phyloP scores from a whole-genome alignment of 208 protist species.

The Strigomonas oncopelti region DNA sequence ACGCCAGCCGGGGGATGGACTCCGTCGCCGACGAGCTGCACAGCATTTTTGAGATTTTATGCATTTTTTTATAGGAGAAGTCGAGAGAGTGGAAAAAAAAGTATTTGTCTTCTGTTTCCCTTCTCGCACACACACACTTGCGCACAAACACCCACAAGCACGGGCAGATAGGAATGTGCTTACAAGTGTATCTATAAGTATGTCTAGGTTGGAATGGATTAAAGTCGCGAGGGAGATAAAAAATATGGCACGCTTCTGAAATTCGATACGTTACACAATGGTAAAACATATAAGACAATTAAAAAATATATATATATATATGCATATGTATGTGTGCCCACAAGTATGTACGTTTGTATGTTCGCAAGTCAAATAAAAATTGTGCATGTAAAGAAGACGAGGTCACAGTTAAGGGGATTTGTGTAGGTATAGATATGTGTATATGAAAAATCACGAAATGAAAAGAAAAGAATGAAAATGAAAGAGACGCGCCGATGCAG shows the following conservation, averaged over 20 bases:
- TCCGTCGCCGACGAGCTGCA: background rate
- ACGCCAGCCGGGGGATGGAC: slow-evolving; percentile 26
- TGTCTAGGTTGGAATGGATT: too few relatives aligned
- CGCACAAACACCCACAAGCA: too few relatives aligned
- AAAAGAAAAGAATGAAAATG: background rate
- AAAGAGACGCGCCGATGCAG: background rate
- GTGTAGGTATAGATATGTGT: background rate
- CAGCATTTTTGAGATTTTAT: background rate
- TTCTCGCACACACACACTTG: too few relatives aligned
- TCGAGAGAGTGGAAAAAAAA: slow-evolving; percentile 2
- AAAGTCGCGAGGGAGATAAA: slow-evolving; percentile 6
- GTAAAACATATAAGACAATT: too few relatives aligned
- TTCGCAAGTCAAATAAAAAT: background rate
- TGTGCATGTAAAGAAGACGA: background rate
- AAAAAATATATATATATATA: too few relatives aligned
- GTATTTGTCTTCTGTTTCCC: background rate
- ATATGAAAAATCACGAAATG: background rate
- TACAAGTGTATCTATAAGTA: too few relatives aligned
- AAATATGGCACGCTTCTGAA: too few relatives aligned
- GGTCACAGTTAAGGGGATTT: background rate
- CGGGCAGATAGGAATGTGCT: too few relatives aligned
- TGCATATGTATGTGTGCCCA: too few relatives aligned
- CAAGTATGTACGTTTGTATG: slow-evolving; percentile 21
- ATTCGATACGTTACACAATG: too few relatives aligned
- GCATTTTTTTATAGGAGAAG: too few relatives aligned